Evolutionary conservation across 805 yeast species (phyloP).

Genomic region (Spathaspora hagerdaliae): DNA sequence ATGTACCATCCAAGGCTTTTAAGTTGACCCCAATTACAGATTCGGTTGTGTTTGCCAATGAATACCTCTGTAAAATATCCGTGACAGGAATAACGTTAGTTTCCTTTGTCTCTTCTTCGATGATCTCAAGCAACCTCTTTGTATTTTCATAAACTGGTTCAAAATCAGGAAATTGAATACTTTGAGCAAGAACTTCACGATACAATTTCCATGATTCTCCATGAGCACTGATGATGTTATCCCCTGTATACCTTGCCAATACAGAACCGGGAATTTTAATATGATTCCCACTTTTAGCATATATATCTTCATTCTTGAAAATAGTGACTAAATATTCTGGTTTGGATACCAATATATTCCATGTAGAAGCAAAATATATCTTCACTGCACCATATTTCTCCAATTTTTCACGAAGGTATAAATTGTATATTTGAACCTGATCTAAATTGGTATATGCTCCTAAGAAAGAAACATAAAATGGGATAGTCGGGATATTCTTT

Average conservation of each 20-base stretch:
- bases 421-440: conserved; percentile 44
- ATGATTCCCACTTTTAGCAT: conserved; percentile 59
- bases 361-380: conserved; percentile 55
- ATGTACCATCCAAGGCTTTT: conserved; percentile 27
- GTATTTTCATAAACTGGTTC: conserved; percentile 38
- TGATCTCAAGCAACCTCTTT: conserved; percentile 22
- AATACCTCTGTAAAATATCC: conserved; percentile 43
- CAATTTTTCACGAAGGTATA: conserved; percentile 39
- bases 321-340: conserved; percentile 46
- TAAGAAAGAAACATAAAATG: conserved; percentile 53
- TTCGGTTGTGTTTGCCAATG: conserved; percentile 48
- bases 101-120: conserved; percentile 9
- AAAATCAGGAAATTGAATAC: conserved; percentile 47
- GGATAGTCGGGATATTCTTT: conserved; percentile 53
- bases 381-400: conserved; percentile 57
- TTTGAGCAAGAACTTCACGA: conserved; percentile 40
- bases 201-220: conserved; percentile 49
- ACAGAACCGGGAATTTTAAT: conserved; percentile 54
- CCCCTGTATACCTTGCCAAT: conserved; percentile 54
- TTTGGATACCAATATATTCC: conserved; percentile 52
- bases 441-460: conserved; percentile 42
- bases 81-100: conserved; percentile 19
- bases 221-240: conserved; percentile 57
- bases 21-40: conserved; percentile 49
- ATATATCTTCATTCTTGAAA: conserved; percentile 45